Evolutionary conservation across 768 basidiomycete species (phyloP).

Genomic region (Suillus bovinus): DNA sequence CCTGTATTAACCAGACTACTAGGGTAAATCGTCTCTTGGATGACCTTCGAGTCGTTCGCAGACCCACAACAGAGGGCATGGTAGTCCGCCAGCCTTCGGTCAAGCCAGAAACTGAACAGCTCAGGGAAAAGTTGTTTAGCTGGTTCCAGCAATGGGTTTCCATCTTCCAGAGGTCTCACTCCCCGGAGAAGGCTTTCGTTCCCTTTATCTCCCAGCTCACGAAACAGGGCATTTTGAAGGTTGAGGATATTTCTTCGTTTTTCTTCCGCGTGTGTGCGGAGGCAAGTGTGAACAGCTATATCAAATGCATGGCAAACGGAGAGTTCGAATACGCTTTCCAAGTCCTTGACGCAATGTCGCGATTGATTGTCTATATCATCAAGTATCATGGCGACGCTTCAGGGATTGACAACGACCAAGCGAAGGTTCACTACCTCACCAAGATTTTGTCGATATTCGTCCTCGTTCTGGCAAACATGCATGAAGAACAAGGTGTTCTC

Average conservation of each 20-base stretch:
- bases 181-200: slow-evolving; percentile 94
- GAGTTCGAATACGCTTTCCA: slow-evolving; percentile 83
- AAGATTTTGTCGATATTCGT: slow-evolving; percentile 98
- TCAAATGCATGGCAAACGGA: slow-evolving; percentile 69
- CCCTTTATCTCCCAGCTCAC: slow-evolving; percentile 96
- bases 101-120: slow-evolving; percentile 72
- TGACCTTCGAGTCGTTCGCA: slow-evolving; percentile 69
- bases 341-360: slow-evolving; percentile 92
- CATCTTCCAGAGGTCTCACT: slow-evolving; percentile 87
- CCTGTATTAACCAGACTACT: slow-evolving; percentile 10
- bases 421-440: slow-evolving; percentile 94
- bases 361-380: slow-evolving; percentile 96
- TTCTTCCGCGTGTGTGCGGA: slow-evolving; percentile 99
- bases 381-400: slow-evolving; percentile 98
- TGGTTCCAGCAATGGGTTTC: slow-evolving; percentile 97
- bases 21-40: slow-evolving; percentile 77
- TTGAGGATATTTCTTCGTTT: slow-evolving; percentile 94
- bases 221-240: slow-evolving; percentile 94
- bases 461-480: slow-evolving; percentile 89
- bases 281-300: slow-evolving; percentile 87
- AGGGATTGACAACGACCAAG: slow-evolving; percentile 89
- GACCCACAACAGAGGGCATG: slow-evolving; percentile 40
- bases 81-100: slow-evolving; percentile 47
- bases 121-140: slow-evolving; percentile 71
- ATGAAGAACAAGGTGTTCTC: slow-evolving; percentile 87